Conservation (phyloP, 2,329 filamentous ascomycete genomes). For the Pestalotiopsis sp. region DNA sequence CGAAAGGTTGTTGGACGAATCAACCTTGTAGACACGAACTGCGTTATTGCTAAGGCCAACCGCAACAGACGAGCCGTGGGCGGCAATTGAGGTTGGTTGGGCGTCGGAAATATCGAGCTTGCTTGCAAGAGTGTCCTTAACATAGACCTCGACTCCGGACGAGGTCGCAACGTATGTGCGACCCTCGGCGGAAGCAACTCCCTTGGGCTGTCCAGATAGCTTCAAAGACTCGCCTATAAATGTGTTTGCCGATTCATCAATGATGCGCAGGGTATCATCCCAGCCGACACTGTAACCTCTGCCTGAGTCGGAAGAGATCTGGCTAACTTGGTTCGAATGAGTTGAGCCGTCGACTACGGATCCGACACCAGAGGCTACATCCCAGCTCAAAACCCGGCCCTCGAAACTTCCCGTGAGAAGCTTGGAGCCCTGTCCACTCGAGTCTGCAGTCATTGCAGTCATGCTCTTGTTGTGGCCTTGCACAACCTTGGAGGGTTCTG, state of each 20-base stretch:
- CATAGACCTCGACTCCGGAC: constrained; percentile 60
- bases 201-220: constrained; percentile 76
- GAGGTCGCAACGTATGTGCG: constrained; percentile 53
- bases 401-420: constrained; percentile 93
- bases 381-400: constrained; percentile 84
- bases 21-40: constrained; percentile 73
- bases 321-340: constrained; percentile 85
- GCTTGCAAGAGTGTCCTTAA: constrained; percentile 62
- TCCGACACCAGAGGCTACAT: constrained; percentile 70
- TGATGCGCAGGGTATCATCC: constrained; percentile 86
- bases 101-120: constrained; percentile 62
- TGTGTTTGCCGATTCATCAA: constrained; percentile 74
- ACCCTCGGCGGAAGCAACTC: constrained; percentile 36
- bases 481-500: constrained; percentile 71
- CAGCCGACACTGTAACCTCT: constrained; percentile 86
- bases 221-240: constrained; percentile 72
- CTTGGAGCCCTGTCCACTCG: constrained; percentile 60
- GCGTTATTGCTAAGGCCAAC: constrained; percentile 75
- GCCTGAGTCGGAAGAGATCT: constrained; percentile 65
- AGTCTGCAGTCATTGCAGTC: constrained; percentile 70
- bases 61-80: constrained; percentile 68
- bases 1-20: constrained; percentile 57
- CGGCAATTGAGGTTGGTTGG: constrained; percentile 70
- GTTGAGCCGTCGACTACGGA: constrained; percentile 75
- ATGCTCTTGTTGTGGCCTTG: constrained; percentile 92